Conservation (phyloP, 2,329 filamentous ascomycete genomes). For the Ophiostoma sp. region DNA sequence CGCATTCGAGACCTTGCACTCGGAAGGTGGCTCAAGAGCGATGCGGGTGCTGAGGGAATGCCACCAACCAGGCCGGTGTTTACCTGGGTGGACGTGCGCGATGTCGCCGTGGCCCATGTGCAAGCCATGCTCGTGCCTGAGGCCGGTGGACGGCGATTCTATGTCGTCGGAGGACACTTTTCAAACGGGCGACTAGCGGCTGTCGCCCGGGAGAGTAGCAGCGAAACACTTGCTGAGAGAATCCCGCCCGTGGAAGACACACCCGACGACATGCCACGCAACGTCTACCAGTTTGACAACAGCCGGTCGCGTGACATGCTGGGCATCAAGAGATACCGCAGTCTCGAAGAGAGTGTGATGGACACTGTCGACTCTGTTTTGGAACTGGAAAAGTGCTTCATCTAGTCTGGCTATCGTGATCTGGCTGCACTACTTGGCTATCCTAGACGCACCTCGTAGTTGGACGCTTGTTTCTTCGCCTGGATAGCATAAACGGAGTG, state of each 20-base stretch:
- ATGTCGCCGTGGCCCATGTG: conserved; percentile 14
- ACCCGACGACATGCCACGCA: conserved; percentile 39
- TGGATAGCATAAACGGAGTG: too few relatives aligned
- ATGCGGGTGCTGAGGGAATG: conserved; percentile 39
- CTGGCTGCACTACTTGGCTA: background rate
- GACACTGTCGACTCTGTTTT: conserved; percentile 50
- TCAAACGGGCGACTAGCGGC: background rate
- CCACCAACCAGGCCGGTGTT: conserved; percentile 51
- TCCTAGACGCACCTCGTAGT: too few relatives aligned
- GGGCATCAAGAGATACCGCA: conserved; percentile 51
- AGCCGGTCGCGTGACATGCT: conserved; percentile 49
- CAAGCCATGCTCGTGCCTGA: conserved; percentile 26
- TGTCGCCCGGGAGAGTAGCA: conserved; percentile 51
- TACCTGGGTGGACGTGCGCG: conserved; percentile 31
- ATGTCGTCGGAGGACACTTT: conserved; percentile 40
- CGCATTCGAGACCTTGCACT: conserved; percentile 58
- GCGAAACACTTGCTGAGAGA: conserved; percentile 25
- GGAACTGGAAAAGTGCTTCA: conserved; percentile 14
- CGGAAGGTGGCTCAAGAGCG: conserved; percentile 48
- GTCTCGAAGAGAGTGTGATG: conserved; percentile 52
- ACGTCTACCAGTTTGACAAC: conserved; percentile 53
- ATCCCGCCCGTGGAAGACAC: conserved; percentile 34
- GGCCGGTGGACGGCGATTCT: conserved; percentile 48
- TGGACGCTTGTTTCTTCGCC: too few relatives aligned
- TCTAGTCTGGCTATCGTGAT: background rate